These are phyloP conservation scores for Phtheirospermum japonicum DNA, from an alignment of 257 asterid species.

Conservation along the genomic window DNA sequence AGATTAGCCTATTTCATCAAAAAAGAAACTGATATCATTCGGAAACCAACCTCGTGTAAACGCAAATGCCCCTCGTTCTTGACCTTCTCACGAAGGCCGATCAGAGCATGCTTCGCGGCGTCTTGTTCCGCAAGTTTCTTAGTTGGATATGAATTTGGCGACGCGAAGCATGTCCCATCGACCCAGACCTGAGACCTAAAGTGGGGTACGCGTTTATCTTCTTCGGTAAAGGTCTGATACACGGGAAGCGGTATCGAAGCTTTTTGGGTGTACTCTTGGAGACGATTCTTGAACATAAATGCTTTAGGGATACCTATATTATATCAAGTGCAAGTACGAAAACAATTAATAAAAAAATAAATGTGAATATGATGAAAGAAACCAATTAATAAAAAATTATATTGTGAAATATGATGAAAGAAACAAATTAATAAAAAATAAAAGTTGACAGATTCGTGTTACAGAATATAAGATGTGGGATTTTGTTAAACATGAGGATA, in stretches of 20 bases:
- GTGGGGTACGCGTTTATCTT: slow-evolving; percentile 29
- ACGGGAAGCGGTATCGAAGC: slow-evolving; percentile 31
- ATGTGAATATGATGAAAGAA: not conserved
- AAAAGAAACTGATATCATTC: not conserved
- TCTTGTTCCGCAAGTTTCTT: slow-evolving; percentile 51
- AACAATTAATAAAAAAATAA: not conserved
- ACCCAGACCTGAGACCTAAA: slow-evolving; percentile 46
- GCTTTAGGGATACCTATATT: slow-evolving; percentile 22
- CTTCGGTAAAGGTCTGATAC: slow-evolving; percentile 21
- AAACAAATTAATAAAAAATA: not conserved
- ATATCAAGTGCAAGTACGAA: not conserved
- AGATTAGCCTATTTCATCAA: not conserved
- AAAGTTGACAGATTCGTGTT: not conserved
- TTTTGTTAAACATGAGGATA: not conserved
- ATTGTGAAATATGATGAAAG: too few species aligned
- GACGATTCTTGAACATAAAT: slow-evolving; percentile 21
- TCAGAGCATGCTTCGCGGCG: slow-evolving; percentile 52
- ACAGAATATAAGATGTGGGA: not conserved
- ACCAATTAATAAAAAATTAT: not conserved
- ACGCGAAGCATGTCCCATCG: slow-evolving; percentile 33
- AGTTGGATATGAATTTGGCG: slow-evolving; percentile 33
- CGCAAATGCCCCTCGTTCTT: slow-evolving; percentile 37
- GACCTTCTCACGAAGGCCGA: slow-evolving; percentile 30
- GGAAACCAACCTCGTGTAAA: slow-evolving; percentile 39
- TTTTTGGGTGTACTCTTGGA: slow-evolving; percentile 27